Evolutionary conservation across 495 filamentous ascomycete genomes (phyloP), one percentile per base, ranked within the genome.

Genomic region (Penicillium paxilli): DNA sequence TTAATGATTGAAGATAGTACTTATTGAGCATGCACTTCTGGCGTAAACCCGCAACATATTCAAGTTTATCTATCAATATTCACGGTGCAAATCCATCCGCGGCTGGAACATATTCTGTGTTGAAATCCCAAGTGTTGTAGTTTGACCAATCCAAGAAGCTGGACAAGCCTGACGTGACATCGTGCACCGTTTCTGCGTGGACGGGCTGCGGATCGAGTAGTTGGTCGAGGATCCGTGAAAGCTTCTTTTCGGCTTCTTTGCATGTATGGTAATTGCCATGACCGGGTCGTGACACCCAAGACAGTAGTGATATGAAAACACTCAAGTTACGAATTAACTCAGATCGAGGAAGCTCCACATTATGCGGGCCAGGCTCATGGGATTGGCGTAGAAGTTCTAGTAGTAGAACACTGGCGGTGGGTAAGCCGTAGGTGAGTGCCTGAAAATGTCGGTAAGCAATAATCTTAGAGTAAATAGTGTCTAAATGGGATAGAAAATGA

Each of bases 241-340:
- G 54, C 19, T 73, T 74, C 57, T 76, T 76, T 38, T 72, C 71
- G 41, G 67, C 75, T 51, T 69, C 68, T 51, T 70, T 70, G 65
- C 81, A 87, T 4, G 79, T 71, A 8, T 71, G 69, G 23, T 78
- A 82, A 48, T 83, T 82, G 5, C 81, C 78, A 22, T 80, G 79
- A 0, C 69, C 76, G 1, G 82, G 82, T 4, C 72, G 66, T 21
- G 69, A 61, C 1, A 87, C 73, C 72, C 80, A 81, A 6, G 78
- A 78, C 4, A 87, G 66, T 28, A 77, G 77, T 0, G 81, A 83
- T 16, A 86, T 73, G 40, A 88, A 82, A 12, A 86, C 76, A 50
- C 83, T 86, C 6, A 87, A 71, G 49, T 86, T 83, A 38, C 85
- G 85, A 28, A 87, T 83, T 9, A 82, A 72, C 55, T 84, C 80